Evolutionary conservation across 148 eudicot species (phyloP), one percentile per base, ranked within the genome.

Genomic region (Chenopodium album): DNA sequence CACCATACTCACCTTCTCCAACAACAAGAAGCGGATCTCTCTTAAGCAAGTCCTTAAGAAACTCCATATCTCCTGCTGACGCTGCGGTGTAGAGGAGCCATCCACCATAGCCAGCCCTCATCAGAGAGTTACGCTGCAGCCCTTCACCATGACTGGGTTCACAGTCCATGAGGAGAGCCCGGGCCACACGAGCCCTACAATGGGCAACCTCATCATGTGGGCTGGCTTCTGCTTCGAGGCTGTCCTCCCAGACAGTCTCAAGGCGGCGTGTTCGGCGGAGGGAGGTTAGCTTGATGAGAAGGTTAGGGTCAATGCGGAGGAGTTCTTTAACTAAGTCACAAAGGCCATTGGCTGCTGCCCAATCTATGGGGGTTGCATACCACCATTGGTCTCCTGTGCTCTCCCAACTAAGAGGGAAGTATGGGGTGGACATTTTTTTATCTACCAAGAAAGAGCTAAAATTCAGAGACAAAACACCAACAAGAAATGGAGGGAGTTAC

Each of bases 311-410:
- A 14, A 86, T 73, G 84, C 82, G 86, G 67, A 94, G 91, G 6
- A 94, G 90, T 79, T 94, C 89, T 29, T 87, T 82, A 26, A 94
- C 98, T 12, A 94, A 59, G 68, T 92, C 94, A 76, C 85, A 88
- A 81, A 89, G 91, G 22, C 96, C 98, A 75, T 91, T 91, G 56
- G 98, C 95, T 11, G 98, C 94, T 28, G 98, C 98, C 82, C 86
- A 89, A 77, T 94, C 98, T 8, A 94, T 91, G 8, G 98, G 98
- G 20, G 95, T 90, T 32, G 91, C 98, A 78, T 91, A 94, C 98
- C 98, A 94, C 98, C 96, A 94, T 76, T 94, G 94, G 67, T 94
- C 91, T 17, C 94, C 92, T 9, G 98, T 92, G 88, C 91, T 91
- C 79, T 94, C 96, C 98, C 98, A 94, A 80, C 94, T 87, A 60